These are phyloP conservation scores for Russula compacta DNA, from an alignment of 768 basidiomycete species.

Conservation along the genomic window DNA sequence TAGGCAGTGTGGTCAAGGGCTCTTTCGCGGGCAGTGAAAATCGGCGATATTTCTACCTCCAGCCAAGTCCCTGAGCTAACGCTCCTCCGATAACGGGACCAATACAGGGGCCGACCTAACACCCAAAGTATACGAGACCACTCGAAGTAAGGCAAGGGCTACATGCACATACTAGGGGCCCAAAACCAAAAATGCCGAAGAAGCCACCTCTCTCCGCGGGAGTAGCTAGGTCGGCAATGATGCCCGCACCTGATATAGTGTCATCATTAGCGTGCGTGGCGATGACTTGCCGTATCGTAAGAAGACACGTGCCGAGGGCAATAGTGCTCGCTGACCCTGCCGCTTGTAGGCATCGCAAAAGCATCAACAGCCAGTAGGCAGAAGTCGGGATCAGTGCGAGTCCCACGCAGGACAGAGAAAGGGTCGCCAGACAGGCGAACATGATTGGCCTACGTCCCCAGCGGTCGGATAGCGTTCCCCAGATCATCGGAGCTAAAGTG, in stretches of 20 bases:
- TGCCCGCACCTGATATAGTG: constrained; percentile 47
- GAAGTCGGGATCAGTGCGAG: constrained; percentile 45
- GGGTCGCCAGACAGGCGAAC: constrained; percentile 51
- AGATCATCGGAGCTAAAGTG: constrained; percentile 37
- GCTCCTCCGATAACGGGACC: constrained; percentile 45
- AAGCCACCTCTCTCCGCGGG: constrained; percentile 68
- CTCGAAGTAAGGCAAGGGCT: neutral
- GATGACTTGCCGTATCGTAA: neutral
- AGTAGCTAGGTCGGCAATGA: constrained; percentile 69
- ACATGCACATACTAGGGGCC: constrained; percentile 45
- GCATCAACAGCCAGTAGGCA: constrained; percentile 70
- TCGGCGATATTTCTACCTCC: constrained; percentile 22
- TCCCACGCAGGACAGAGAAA: constrained; percentile 57
- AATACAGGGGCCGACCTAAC: constrained; percentile 28
- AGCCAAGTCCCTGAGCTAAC: constrained; percentile 24
- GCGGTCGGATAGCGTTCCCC: constrained; percentile 63
- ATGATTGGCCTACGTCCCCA: constrained; percentile 57
- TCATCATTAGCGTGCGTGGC: neutral
- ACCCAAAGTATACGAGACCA: neutral
- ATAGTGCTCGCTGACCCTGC: constrained; percentile 73
- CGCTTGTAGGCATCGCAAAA: constrained; percentile 75
- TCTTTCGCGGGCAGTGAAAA: neutral
- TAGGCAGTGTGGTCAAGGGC: constrained; percentile 9
- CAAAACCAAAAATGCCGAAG: constrained; percentile 56
- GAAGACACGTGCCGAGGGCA: constrained; percentile 45